Conservation (phyloP, 768 basidiomycete species). For the Hemileccinum impolitum region DNA sequence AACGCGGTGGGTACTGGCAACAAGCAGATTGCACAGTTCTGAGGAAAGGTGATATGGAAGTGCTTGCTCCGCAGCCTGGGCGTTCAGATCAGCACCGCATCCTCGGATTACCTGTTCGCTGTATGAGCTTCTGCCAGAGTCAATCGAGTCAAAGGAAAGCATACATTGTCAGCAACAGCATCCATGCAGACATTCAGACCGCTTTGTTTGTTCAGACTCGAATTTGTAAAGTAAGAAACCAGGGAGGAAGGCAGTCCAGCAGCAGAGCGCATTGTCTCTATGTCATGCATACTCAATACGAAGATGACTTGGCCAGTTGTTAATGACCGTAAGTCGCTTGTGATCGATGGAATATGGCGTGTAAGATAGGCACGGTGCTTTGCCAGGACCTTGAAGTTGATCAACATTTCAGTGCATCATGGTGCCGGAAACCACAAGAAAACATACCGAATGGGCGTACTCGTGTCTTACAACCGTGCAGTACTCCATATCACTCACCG, state of each 20-base stretch:
- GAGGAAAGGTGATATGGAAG: constrained; percentile 63
- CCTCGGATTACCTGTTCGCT: constrained; percentile 67
- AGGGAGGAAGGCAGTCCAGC: constrained; percentile 78
- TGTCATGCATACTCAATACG: constrained; percentile 78
- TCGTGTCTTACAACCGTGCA: constrained; percentile 88
- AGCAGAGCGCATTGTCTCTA: constrained; percentile 83
- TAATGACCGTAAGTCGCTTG: constrained; percentile 68
- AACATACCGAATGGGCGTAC: constrained; percentile 69
- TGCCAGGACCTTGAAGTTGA: constrained; percentile 52
- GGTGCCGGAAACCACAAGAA: background rate
- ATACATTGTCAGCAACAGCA: constrained; percentile 79
- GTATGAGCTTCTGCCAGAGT: background rate
- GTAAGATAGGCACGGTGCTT: constrained; percentile 65
- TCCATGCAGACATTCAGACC: constrained; percentile 78
- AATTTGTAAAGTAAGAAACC: constrained; percentile 84
- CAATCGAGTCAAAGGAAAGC: background rate
- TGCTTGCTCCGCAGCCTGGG: constrained; percentile 75
- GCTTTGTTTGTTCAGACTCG: constrained; percentile 70
- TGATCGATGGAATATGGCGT: constrained; percentile 61
- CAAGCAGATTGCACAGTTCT: constrained; percentile 73
- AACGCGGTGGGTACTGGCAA: constrained; percentile 79
- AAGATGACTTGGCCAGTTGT: constrained; percentile 84
- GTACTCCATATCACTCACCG: constrained; percentile 87
- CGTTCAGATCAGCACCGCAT: constrained; percentile 67
- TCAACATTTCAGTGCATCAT: constrained; percentile 1